A percentile compares a stretch with the other conserved stretches of the same genome.
phyloP scores from a whole-genome alignment of 2,329 filamentous ascomycete species.

The Mycogone perniciosa region DNA sequence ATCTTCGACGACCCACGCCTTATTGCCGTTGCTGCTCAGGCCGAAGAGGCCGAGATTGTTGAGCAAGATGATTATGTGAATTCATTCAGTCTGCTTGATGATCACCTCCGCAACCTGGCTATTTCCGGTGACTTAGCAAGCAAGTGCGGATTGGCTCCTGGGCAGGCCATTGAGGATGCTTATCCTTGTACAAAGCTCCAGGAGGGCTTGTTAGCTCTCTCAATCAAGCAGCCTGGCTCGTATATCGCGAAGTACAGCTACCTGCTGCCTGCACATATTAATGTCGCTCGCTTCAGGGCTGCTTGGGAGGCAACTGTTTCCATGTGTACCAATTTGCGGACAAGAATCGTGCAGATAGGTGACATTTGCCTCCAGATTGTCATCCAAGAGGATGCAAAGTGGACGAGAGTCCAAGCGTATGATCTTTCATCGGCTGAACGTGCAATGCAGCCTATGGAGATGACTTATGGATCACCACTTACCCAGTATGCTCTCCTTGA shows the following conservation, averaged over 20 bases:
- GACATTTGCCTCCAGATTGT: background rate
- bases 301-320: constrained; percentile 19
- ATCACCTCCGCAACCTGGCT: background rate
- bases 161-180: constrained; percentile 10
- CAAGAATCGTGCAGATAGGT: constrained; percentile 1
- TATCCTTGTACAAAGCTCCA: constrained; percentile 34
- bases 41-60: background rate
- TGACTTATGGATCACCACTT: background rate
- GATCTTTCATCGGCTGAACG: background rate
- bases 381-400: background rate
- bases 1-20: constrained; percentile 14
- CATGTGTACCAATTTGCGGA: constrained; percentile 3
- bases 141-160: too few species aligned
- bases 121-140: too few species aligned
- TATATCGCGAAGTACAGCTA: constrained; percentile 23
- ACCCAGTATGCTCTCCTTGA: background rate
- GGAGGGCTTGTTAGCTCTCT: constrained; percentile 31
- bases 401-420: background rate
- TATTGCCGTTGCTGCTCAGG: background rate
- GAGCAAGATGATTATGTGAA: background rate
- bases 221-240: constrained; percentile 21
- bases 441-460: background rate
- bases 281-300: constrained; percentile 7
- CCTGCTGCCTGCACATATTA: constrained; percentile 18
- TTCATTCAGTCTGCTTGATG: constrained; percentile 1